phyloP scores from a whole-genome alignment of 768 basidiomycete genomes.

The Leccinum aurantiacum region DNA sequence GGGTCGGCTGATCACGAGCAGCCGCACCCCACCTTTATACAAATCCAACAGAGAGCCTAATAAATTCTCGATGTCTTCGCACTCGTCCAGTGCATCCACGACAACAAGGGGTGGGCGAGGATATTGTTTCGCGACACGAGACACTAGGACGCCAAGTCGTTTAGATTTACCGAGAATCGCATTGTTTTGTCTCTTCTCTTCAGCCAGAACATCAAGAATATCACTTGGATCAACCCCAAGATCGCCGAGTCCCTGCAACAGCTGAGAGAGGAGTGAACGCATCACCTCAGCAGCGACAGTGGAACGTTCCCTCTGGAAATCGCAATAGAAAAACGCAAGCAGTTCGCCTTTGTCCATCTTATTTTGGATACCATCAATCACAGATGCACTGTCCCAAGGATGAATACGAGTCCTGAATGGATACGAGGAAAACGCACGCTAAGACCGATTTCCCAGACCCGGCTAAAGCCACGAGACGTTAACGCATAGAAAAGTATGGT shows the following conservation, averaged over 20 bases:
- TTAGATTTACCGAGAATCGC: neutral
- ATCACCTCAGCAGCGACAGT: too few relatives aligned
- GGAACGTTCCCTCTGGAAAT: too few relatives aligned
- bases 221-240: neutral
- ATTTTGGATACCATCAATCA: too few relatives aligned
- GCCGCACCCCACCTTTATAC: neutral
- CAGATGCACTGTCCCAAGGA: too few relatives aligned
- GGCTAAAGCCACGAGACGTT: too few relatives aligned
- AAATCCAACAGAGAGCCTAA: neutral
- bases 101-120: constrained; percentile 1
- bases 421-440: too few relatives aligned
- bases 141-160: neutral
- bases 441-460: too few relatives aligned
- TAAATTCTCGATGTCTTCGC: constrained; percentile 6
- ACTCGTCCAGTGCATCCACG: constrained; percentile 22
- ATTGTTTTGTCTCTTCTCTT: neutral
- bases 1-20: constrained; percentile 7
- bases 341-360: too few relatives aligned
- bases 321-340: too few relatives aligned
- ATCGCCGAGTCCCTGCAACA: neutral
- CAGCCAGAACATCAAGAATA: neutral
- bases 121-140: neutral
- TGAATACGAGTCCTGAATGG: too few relatives aligned
- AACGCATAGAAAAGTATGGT: too few relatives aligned
- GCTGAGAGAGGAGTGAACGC: too few relatives aligned